These are phyloP conservation scores for Phytophthora idaei DNA, from an alignment of 352 stramenopile genomes.

Conservation along the genomic window DNA sequence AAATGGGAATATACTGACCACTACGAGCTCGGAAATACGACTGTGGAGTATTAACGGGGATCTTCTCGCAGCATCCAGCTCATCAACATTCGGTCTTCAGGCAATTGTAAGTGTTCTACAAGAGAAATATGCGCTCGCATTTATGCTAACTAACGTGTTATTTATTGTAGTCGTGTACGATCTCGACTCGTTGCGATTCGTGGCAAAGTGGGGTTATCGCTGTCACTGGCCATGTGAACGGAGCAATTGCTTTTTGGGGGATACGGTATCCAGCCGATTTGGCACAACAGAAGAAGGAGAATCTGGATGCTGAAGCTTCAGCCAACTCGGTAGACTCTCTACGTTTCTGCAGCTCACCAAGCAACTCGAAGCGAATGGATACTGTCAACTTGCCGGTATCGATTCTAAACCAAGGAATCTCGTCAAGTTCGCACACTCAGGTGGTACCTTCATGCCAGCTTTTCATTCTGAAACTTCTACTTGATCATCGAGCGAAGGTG, in stretches of 20 bases:
- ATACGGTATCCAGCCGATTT: slow-evolving; percentile 67
- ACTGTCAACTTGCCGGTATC: slow-evolving; percentile 4
- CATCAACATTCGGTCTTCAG: slow-evolving; percentile 49
- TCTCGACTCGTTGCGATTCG: slow-evolving; percentile 72
- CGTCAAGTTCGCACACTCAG: slow-evolving; percentile 33
- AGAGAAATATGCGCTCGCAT: background rate
- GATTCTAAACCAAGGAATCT: slow-evolving; percentile 9
- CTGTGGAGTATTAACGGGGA: slow-evolving; percentile 86
- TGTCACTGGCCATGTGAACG: slow-evolving; percentile 72
- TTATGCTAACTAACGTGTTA: slow-evolving; percentile 2
- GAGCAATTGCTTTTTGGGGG: slow-evolving; percentile 77
- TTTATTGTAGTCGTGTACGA: slow-evolving; percentile 45
- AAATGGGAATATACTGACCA: slow-evolving; percentile 68
- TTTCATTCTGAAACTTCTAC: slow-evolving; percentile 75
- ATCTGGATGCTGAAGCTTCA: background rate
- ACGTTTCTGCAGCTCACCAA: slow-evolving; percentile 9
- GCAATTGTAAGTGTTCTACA: slow-evolving; percentile 52
- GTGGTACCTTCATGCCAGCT: slow-evolving; percentile 71
- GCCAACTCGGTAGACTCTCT: background rate
- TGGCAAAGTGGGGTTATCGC: slow-evolving; percentile 77
- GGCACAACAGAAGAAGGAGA: slow-evolving; percentile 34
- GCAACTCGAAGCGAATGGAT: slow-evolving; percentile 8
- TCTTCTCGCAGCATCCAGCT: slow-evolving; percentile 58
- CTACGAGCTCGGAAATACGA: slow-evolving; percentile 55
- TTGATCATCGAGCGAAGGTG: slow-evolving; percentile 68